These are phyloP conservation scores for Colletotrichum falcatum DNA, from an alignment of 2,329 filamentous ascomycete species.

Conservation along the genomic window DNA sequence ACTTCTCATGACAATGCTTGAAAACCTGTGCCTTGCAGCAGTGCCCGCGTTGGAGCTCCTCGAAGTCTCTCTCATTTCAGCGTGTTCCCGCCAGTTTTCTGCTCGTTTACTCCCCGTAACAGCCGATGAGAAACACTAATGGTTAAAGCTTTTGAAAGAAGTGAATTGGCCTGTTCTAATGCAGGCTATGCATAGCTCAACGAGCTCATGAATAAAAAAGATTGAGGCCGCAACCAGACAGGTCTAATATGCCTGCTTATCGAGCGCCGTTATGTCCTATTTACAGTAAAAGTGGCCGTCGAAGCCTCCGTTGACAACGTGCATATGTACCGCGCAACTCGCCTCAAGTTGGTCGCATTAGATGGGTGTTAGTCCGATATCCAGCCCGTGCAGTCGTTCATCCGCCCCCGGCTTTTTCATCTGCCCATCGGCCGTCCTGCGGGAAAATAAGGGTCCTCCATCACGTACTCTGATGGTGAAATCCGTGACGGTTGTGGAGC, in stretches of 20 bases:
- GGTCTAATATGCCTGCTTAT: conserved; percentile 7
- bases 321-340: conserved; percentile 14
- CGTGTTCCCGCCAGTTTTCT: background rate
- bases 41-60: background rate
- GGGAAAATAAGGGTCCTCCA: conserved; percentile 35
- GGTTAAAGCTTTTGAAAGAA: conserved; percentile 5
- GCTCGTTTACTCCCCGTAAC: background rate
- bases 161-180: conserved; percentile 19
- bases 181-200: conserved; percentile 16
- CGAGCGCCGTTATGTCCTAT: conserved; percentile 22
- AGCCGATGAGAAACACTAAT: background rate
- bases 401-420: conserved; percentile 18
- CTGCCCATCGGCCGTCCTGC: conserved; percentile 29
- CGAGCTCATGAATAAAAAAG: background rate
- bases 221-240: background rate
- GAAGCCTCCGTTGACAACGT: background rate
- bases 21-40: background rate
- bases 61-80: background rate
- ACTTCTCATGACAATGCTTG: conserved; percentile 3
- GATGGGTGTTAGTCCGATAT: conserved; percentile 18
- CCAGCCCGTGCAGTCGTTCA: conserved; percentile 30
- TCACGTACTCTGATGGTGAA: conserved; percentile 21
- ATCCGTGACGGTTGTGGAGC: background rate
- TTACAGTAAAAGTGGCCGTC: conserved; percentile 29
- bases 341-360: background rate